phyloP scores from a whole-genome alignment of 495 filamentous ascomycete genomes.

The Terfezia boudieri region DNA sequence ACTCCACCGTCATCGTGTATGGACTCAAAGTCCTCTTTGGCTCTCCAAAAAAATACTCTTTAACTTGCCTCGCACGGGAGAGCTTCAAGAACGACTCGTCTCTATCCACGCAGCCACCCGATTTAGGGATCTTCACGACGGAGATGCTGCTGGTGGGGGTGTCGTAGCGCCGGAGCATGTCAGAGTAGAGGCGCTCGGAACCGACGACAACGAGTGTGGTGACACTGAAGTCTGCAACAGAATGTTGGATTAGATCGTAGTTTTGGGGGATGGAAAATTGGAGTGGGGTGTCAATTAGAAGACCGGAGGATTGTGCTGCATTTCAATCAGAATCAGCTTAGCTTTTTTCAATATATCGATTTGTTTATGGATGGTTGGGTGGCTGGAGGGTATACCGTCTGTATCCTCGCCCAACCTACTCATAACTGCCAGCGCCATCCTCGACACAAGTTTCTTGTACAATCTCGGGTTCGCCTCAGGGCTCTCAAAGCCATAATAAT shows the following conservation, averaged over 20 bases:
- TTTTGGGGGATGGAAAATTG: constrained; percentile 37
- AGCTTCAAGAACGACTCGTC: constrained; percentile 53
- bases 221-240: constrained; percentile 69
- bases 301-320: constrained; percentile 40
- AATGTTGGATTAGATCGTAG: constrained; percentile 58
- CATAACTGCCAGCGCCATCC: constrained; percentile 57
- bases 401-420: constrained; percentile 60
- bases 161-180: constrained; percentile 52
- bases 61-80: constrained; percentile 48
- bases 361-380: not conserved
- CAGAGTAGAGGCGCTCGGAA: constrained; percentile 57
- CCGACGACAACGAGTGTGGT: constrained; percentile 66
- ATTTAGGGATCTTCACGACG: constrained; percentile 62
- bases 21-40: constrained; percentile 56
- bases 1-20: constrained; percentile 57
- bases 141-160: constrained; percentile 38
- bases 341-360: not conserved
- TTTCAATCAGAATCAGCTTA: too few relatives aligned
- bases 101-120: constrained; percentile 66
- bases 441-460: constrained; percentile 50
- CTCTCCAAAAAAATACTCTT: constrained; percentile 79
- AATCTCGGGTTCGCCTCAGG: constrained; percentile 51
- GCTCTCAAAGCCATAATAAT: constrained; percentile 56
- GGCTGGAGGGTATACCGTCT: constrained; percentile 11
- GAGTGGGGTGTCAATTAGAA: constrained; percentile 72